A percentile compares a stretch with the other conserved stretches of the same genome.
Conservation (phyloP, 805 yeast genomes). For the Candida golubevii region DNA sequence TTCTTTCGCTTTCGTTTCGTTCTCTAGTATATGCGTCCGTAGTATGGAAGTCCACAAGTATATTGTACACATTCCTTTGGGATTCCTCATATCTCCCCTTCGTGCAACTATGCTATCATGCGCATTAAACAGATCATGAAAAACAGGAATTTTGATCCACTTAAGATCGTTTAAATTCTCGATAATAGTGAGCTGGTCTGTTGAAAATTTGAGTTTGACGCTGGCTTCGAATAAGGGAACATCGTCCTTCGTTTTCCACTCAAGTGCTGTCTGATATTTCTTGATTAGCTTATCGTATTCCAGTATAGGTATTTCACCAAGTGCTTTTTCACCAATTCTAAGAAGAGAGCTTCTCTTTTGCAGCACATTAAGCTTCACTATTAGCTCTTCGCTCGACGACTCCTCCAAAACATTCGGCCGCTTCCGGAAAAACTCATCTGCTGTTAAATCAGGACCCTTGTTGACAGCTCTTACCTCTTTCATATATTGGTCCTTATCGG, state of each 20-base stretch:
- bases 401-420: not conserved
- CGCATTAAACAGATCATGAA: conserved; percentile 68
- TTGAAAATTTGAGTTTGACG: conserved; percentile 35
- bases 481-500: too few species aligned
- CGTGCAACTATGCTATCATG: conserved; percentile 87
- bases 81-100: conserved; percentile 49
- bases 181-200: conserved; percentile 39
- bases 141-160: conserved; percentile 78
- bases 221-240: conserved; percentile 29
- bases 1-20: not conserved
- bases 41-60: conserved; percentile 46
- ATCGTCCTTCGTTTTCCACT: conserved; percentile 1
- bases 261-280: not conserved
- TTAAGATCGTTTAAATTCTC: conserved; percentile 55
- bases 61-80: conserved; percentile 50
- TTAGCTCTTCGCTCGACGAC: not conserved
- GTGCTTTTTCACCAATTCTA: not conserved
- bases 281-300: conserved; percentile 4
- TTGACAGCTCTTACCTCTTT: not conserved
- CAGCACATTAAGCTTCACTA: too few species aligned
- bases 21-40: conserved; percentile 23
- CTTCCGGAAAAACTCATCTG: not conserved
- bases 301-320: not conserved
- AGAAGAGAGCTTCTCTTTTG: too few species aligned
- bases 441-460: not conserved